Conservation (phyloP, 169 alveolate genomes). For the Eimeria tenella region DNA sequence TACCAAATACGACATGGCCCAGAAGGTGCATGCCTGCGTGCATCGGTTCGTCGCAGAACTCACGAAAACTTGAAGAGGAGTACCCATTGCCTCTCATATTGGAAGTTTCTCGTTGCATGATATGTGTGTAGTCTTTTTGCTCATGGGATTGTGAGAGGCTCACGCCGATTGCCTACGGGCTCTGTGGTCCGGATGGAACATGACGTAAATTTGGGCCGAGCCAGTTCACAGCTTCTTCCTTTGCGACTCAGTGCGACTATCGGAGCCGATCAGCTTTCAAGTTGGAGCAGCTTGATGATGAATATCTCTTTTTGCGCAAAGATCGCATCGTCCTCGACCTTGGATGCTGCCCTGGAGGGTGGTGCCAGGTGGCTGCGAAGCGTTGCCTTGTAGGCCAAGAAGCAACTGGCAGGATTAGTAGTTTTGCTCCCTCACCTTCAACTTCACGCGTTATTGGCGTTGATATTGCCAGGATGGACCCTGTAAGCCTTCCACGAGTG, state of each 20-base stretch:
- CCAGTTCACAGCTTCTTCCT: background rate
- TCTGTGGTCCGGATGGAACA: too few relatives aligned
- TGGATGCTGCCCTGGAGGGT: constrained; percentile 84
- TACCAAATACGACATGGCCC: too few relatives aligned
- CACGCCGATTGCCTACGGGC: too few relatives aligned
- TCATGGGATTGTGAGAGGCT: too few relatives aligned
- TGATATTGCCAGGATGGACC: constrained; percentile 72
- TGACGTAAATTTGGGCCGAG: too few relatives aligned
- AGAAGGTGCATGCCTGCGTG: too few relatives aligned
- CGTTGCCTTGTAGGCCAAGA: constrained; percentile 73
- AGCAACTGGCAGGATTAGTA: background rate
- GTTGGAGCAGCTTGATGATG: constrained; percentile 81
- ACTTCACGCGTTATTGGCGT: constrained; percentile 70
- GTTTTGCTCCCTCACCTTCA: constrained; percentile 17
- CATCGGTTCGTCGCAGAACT: too few relatives aligned
- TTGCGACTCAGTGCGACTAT: constrained; percentile 69
- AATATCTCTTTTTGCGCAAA: constrained; percentile 58
- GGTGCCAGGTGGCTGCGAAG: constrained; percentile 81
- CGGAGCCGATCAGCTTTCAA: constrained; percentile 83
- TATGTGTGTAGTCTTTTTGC: too few relatives aligned
- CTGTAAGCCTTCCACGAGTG: constrained; percentile 43
- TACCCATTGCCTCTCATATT: too few relatives aligned
- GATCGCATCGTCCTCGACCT: constrained; percentile 80
- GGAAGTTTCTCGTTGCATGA: too few relatives aligned
- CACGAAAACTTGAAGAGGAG: too few relatives aligned